Evolutionary conservation across 164 flowering plant genomes (phyloP), one percentile per base, ranked within the genome.

Genomic region (Annona squamosa): DNA sequence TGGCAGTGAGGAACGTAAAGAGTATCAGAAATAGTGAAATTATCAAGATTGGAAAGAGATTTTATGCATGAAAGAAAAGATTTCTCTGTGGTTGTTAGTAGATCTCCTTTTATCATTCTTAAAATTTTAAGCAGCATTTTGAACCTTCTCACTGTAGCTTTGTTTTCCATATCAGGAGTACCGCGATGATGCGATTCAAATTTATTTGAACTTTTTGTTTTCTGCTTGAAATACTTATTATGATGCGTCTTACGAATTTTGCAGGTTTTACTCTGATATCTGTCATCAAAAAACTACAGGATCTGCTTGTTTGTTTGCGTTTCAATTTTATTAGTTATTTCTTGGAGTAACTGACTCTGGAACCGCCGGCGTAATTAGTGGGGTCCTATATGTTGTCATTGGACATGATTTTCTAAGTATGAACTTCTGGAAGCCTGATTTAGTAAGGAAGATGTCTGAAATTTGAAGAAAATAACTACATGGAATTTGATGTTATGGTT

Each of bases 281-380:
- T 63, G 12, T n/a, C 5, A 43, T 72, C 63, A 44, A 1, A 56
- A 71, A 17, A 56, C 59, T 69, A 66, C 71, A 73, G 72, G 62
- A 19, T 45, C 45, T 18, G 63, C 48, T 64, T 45, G 16, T 65
- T 66, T 12, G 13, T 65, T 71, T 26, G 67, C n/a, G 44, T 12
- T 1, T 66, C 13, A 52, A 10, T 16, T 42, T 65, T 46, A 9
- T 65, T 42, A 65, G 9, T 64, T 71, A 44, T 56, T 46, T 18
- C 19, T 65, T 70, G 77, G 72, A 62, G 41, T 48, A 52, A 45
- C 63, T 16, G 45, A 46, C 7, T 44, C 3, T 43, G 69, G 63
- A 18, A 43, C 64, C 42, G 47, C 5, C 5, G 17, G 37, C n/a
- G 16, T 64, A 18, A 10, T 17, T 7, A 3, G 46, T 41, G 13